Evolutionary conservation across 2,329 filamentous ascomycete genomes (phyloP), one percentile per base, ranked within the genome.

Genomic region (Cytospora paraplurivora): DNA sequence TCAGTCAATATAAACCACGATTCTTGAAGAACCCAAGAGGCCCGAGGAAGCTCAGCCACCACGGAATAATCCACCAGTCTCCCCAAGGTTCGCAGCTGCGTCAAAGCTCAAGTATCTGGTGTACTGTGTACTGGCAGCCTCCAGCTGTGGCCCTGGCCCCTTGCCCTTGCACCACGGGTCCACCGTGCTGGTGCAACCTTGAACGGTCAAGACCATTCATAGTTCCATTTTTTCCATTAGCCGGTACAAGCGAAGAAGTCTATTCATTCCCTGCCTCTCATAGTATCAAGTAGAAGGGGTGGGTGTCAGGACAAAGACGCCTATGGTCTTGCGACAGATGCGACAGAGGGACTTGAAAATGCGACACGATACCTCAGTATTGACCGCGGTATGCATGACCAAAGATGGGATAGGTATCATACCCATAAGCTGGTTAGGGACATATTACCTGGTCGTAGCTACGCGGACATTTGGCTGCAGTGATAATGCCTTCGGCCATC

Each of bases 201-300:
- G n/a, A 47, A 21, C 12, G 44, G 10, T 47, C 44, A 21, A 27
- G 27, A 27, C 27, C 27, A 27, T 27, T 27, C 27, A 21, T 21
- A 19, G 10, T 6, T 47, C 44, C 44, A 47, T 47, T n/a, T 47
- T 21, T 19, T 15, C 49, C n/a, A 60, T 60, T 53, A 17, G 50
- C 52, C 58, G 35, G 33, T 27, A 44, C 49, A 60, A 60, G 58
- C 58, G 58, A 60, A n/a, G 35, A 47, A 47, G 44, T n/a, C 27
- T 27, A 27, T n/a, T 19, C 44, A 21, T 47, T 10, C n/a, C n/a
- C 17, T 44, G 41, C 7, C 44, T 17, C n/a, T 19, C n/a, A 12
- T 10, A 10, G 19, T 21, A n/a, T 10, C 3, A 47, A 4, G 27
- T 27, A 27, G 27, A 27, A 27, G 27, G n/a, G n/a, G 17, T 47